A percentile compares a stretch with the other conserved stretches of the same genome.
phyloP scores from a whole-genome alignment of 768 basidiomycete genomes.

The Agaricus subrufescens region DNA sequence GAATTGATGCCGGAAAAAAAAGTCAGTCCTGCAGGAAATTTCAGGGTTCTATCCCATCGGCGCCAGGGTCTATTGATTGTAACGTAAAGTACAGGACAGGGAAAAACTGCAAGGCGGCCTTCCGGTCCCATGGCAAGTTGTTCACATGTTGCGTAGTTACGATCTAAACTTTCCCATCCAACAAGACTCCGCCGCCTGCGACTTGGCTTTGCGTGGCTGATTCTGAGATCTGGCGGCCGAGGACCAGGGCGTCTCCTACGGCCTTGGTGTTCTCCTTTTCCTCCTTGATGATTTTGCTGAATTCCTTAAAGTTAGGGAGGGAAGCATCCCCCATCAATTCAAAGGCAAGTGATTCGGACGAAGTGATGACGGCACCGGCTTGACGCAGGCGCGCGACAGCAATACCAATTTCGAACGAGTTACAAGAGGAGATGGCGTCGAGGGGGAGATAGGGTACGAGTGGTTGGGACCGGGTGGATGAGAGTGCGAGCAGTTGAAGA shows the following conservation, averaged over 20 bases:
- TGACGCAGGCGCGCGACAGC: conserved; percentile 67
- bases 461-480: conserved; percentile 15
- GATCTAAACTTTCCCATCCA: not conserved
- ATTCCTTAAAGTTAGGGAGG: conserved; percentile 62
- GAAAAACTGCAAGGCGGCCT: too few relatives aligned
- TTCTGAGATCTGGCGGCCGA: conserved; percentile 11
- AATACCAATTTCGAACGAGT: conserved; percentile 73
- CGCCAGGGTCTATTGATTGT: too few relatives aligned
- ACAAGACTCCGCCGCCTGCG: conserved; percentile 14
- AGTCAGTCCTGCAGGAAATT: too few relatives aligned
- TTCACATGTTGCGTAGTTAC: not conserved
- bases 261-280: conserved; percentile 59
- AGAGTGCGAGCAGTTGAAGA: conserved; percentile 53
- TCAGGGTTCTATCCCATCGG: too few relatives aligned
- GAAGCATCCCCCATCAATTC: conserved; percentile 67
- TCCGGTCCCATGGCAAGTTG: too few relatives aligned
- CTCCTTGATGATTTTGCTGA: conserved; percentile 72
- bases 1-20: too few relatives aligned
- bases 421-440: conserved; percentile 81
- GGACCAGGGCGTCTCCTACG: conserved; percentile 28
- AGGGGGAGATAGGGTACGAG: conserved; percentile 55
- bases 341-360: conserved; percentile 79
- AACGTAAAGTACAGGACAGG: too few relatives aligned
- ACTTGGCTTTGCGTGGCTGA: conserved; percentile 6
- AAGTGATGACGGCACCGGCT: conserved; percentile 73